These are phyloP conservation scores for Fusarium pilosicola DNA, from an alignment of 2,329 filamentous ascomycete species.

Conservation along the genomic window DNA sequence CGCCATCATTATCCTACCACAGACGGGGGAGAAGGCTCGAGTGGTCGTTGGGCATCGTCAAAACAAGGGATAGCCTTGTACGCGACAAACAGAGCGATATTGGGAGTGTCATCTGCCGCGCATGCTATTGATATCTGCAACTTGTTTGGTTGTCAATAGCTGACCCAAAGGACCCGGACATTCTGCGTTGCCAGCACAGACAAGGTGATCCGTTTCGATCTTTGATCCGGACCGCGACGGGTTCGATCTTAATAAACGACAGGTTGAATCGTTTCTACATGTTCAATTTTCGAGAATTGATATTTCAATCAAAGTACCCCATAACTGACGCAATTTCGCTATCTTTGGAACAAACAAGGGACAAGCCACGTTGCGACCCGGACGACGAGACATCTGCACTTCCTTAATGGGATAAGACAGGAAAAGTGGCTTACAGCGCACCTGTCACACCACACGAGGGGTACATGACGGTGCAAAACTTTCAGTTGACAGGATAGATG, in stretches of 20 bases:
- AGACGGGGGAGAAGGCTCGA: constrained; percentile 24
- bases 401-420: constrained; percentile 41
- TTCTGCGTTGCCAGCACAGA: constrained; percentile 25
- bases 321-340: constrained; percentile 34
- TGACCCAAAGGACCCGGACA: constrained; percentile 10
- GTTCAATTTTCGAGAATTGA: constrained; percentile 28
- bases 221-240: constrained; percentile 23
- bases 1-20: constrained; percentile 32
- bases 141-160: constrained; percentile 19
- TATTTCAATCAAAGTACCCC: constrained; percentile 26
- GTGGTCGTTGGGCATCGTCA: constrained; percentile 42
- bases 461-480: constrained; percentile 24
- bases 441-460: constrained; percentile 38
- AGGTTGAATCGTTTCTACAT: constrained; percentile 31
- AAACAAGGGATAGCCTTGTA: constrained; percentile 46
- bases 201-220: constrained; percentile 28
- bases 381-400: constrained; percentile 21
- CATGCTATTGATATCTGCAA: constrained; percentile 27
- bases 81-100: constrained; percentile 26
- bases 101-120: constrained; percentile 29
- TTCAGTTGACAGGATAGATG: constrained; percentile 15
- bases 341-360: constrained; percentile 34
- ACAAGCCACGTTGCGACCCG: constrained; percentile 38
- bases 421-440: constrained; percentile 32
- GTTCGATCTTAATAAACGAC: constrained; percentile 42